Evolutionary conservation across 768 basidiomycete species (phyloP).

Genomic region (Termitomyces sp.): DNA sequence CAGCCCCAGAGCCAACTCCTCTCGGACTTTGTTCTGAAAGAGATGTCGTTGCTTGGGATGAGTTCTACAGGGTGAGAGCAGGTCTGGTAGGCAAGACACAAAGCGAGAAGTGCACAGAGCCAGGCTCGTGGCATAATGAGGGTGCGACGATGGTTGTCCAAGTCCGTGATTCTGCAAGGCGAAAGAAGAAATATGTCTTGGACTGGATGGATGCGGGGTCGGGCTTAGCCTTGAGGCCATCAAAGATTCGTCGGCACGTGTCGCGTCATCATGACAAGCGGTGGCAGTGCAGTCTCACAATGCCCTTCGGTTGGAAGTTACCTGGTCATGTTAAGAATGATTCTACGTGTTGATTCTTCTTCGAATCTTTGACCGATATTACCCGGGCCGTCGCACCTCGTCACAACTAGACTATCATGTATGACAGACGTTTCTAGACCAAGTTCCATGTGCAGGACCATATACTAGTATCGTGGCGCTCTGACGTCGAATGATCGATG

Average conservation of each 20-base stretch:
- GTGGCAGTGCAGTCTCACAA: not conserved
- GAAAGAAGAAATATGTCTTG: not conserved
- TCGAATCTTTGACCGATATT: not conserved
- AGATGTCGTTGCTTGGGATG: conserved; percentile 15
- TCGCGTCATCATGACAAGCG: not conserved
- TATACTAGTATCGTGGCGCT: not conserved
- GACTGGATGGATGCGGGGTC: not conserved
- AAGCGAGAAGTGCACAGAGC: conserved; percentile 27
- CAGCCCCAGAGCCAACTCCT: conserved; percentile 58
- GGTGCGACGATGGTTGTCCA: not conserved
- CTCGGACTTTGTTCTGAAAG: conserved; percentile 44
- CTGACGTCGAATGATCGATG: not conserved
- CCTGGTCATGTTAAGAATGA: not conserved
- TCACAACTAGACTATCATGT: not conserved
- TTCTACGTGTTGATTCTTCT: not conserved
- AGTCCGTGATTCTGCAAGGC: not conserved
- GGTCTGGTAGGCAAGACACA: conserved; percentile 12
- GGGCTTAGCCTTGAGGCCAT: not conserved
- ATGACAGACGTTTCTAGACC: no score
- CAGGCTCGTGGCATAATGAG: conserved; percentile 19
- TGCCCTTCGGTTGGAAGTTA: not conserved
- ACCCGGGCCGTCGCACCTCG: not conserved
- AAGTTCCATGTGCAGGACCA: not conserved
- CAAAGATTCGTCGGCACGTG: not conserved
- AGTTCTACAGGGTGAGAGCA: conserved; percentile 28